A percentile compares a stretch with the other conserved stretches of the same genome.
Evolutionary conservation across 768 basidiomycete species (phyloP).

Genomic region (Tylopilus sp.): DNA sequence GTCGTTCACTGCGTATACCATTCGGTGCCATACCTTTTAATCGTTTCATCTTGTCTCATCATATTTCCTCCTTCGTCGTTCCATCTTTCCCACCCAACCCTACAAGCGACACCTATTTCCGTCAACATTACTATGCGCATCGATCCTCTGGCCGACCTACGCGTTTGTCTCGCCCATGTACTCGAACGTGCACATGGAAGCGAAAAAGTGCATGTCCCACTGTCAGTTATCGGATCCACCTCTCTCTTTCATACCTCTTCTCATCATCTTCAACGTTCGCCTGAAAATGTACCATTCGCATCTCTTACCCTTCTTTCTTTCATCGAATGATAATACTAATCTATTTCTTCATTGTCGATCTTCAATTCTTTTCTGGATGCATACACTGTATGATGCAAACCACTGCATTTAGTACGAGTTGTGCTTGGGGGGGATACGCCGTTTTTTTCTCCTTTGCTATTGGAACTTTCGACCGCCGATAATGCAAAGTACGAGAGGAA

Average conservation of each 20-base stretch:
- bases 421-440: neutral
- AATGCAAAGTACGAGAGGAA: neutral
- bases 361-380: neutral
- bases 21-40: neutral
- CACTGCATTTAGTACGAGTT: neutral
- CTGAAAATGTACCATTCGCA: conserved; percentile 8
- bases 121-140: neutral
- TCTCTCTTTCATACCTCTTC: neutral
- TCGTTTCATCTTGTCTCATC: neutral
- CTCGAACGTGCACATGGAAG: neutral
- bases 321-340: neutral
- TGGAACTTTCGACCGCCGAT: neutral
- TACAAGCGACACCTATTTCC: neutral
- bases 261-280: neutral
- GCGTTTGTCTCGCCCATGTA: neutral
- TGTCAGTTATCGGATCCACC: neutral
- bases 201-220: neutral
- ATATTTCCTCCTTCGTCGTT: neutral
- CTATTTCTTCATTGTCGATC: neutral
- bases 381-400: conserved; percentile 7
- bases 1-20: neutral
- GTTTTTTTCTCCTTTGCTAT: neutral
- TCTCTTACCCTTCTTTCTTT: neutral
- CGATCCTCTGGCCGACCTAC: neutral
- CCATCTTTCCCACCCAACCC: neutral